Base-by-base conservation (phyloP, 2,329 filamentous ascomycete genomes). In the Hypoxylon sp. region DNA sequence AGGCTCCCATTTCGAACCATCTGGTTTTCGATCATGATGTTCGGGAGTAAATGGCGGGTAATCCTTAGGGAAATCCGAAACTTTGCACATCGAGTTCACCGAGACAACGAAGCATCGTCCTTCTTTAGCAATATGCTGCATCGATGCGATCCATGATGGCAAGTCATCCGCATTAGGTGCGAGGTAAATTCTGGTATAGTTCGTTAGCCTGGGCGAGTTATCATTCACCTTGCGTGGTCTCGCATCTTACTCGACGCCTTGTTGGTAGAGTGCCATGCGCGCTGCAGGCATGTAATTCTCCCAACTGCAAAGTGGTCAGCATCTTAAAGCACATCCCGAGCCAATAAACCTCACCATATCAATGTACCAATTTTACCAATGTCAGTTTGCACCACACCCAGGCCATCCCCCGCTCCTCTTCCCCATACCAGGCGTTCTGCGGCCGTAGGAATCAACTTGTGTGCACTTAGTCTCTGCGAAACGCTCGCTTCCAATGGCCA, bases 401-500 rank as follows among this genome's bases (percentile, higher is more conserved):
- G 72, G 1, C 78, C 78, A 50, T 83, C 80, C 29, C 81, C 81
- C 13, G 80, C 74, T 17, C 80, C 81, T 55, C 79, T 74, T 29
- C 94, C 81, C 81, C 81, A 82, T 2, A 82, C 76, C 1, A 83
- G 67, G 13, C 81, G 71, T 58, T 83, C 81, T n/a, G 74, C 80
- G 3, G 77, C 81, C 1, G 81, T 82, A 5, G 81, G 81, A 24
- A 83, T 77, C 53, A 83, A 74, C 79, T 77, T 39, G 33, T 54
- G 22, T 39, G 13, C 31, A n/a, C 17, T 58, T 52, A 59, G 65
- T 66, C 11, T 55, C 24, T 51, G 39, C 9, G 24, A 56, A 4
- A 60, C 19, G 33, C 39, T 56, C 50, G 31, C 39, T 44, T 52
- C 31, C 4, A 26, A 24, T 37, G 26, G 42, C 35, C 37, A n/a